Evolutionary conservation across 768 basidiomycete species (phyloP).

Genomic region (Mycena filopes): DNA sequence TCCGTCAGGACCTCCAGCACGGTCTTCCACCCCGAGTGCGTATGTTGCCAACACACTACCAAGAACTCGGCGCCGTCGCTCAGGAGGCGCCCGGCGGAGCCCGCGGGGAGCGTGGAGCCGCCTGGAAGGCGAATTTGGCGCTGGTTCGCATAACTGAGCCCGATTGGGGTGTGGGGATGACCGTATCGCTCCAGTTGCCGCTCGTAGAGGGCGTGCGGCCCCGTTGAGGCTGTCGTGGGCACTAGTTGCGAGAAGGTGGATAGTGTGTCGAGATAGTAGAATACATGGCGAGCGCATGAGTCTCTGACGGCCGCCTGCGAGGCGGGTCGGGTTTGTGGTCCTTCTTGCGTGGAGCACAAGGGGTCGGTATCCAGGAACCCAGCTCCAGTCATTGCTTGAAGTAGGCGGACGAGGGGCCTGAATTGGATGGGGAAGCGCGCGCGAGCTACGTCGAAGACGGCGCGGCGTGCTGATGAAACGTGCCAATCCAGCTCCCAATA

Average conservation of each 20-base stretch:
- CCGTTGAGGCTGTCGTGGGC: conserved; percentile 67
- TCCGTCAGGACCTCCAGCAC: conserved; percentile 84
- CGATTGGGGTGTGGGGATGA: conserved; percentile 55
- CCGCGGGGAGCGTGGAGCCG: conserved; percentile 74
- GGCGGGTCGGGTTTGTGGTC: conserved; percentile 27
- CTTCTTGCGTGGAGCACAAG: conserved; percentile 56
- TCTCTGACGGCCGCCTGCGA: conserved; percentile 56
- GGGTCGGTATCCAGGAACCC: conserved; percentile 84
- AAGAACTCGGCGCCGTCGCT: conserved; percentile 78
- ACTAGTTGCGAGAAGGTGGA: conserved; percentile 82
- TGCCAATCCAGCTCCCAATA: conserved; percentile 88
- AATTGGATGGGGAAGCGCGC: conserved; percentile 87
- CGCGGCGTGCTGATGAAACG: conserved; percentile 72
- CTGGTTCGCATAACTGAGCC: conserved; percentile 71
- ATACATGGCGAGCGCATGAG: conserved; percentile 76
- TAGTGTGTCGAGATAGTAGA: conserved; percentile 78
- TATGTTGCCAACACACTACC: conserved; percentile 83
- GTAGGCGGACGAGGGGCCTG: conserved; percentile 72
- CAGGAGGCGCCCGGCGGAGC: conserved; percentile 75
- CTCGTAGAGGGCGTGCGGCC: conserved; percentile 79
- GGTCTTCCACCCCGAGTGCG: conserved; percentile 88
- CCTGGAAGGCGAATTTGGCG: conserved; percentile 81
- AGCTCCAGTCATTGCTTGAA: conserved; percentile 80
- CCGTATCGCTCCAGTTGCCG: conserved; percentile 70
- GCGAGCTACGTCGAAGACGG: conserved; percentile 84